Evolutionary conservation across 257 asterid species (phyloP).

Genomic region (Scutellaria minor): DNA sequence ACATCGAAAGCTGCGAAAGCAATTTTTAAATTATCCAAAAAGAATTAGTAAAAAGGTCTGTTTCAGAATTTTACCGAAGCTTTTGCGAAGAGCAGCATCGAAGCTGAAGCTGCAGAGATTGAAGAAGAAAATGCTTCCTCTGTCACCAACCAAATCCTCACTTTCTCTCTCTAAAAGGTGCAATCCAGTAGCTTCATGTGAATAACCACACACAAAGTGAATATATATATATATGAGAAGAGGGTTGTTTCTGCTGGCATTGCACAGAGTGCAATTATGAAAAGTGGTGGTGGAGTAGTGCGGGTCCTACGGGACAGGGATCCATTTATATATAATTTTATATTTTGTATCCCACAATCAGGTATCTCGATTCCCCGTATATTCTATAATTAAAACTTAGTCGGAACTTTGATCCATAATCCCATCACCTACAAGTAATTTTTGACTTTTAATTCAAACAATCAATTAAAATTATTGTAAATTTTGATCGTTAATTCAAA

Average conservation of each 20-base stretch:
- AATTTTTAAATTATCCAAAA: conserved; percentile 4
- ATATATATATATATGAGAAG: background rate
- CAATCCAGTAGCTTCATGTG: conserved; percentile 30
- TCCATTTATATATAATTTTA: conserved; percentile 28
- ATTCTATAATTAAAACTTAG: too few species aligned
- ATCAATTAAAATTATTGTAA: too few species aligned
- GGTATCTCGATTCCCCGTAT: too few species aligned
- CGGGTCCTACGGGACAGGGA: conserved; percentile 41
- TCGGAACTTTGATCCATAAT: too few species aligned
- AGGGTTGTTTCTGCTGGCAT: conserved; percentile 16
- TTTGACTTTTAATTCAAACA: too few species aligned
- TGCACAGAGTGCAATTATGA: conserved; percentile 33
- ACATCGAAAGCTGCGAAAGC: conserved; percentile 41
- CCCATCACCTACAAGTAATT: too few species aligned
- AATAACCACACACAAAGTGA: conserved; percentile 10
- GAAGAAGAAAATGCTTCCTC: conserved; percentile 32
- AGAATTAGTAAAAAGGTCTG: conserved; percentile 38
- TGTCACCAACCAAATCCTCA: conserved; percentile 26
- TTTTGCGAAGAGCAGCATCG: conserved; percentile 38
- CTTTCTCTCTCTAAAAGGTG: conserved; percentile 30
- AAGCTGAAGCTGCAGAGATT: conserved; percentile 18
- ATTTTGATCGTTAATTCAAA: too few species aligned
- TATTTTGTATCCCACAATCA: too few species aligned
- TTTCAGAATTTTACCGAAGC: conserved; percentile 40
- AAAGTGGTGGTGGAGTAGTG: conserved; percentile 41